Evolutionary conservation across 2,329 filamentous ascomycete genomes (phyloP), one percentile per base, ranked within the genome.

Genomic region (Phialocephala sp.): DNA sequence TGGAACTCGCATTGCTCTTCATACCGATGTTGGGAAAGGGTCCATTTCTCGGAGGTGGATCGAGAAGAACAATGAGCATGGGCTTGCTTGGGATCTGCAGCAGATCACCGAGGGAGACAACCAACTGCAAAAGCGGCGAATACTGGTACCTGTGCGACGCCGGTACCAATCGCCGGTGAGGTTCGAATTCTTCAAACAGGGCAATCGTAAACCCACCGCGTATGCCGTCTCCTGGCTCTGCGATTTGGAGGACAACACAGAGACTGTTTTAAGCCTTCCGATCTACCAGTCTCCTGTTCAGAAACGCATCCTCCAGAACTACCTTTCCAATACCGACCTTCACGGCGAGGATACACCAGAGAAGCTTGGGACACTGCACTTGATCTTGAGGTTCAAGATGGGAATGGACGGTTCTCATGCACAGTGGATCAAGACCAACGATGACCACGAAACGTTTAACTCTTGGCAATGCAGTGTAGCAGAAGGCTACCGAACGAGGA

Each of bases 351-450:
- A 67, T 24, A 50, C 64, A n/a, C 55, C 63, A 1, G 68, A 68
- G 59, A 65, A 56, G 50, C 47, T 69, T 18, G 68, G 61, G 4
- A 65, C 63, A 0, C 35, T 68, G 2, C 67, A 63, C 15, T 50
- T 70, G 62, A 66, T 59, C 0, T 62, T 67, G 3, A 36, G 68
- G 1, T 70, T 70, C 58, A 70, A 70, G 63, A 68, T 68, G 66
- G 68, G 68, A 11, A 68, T 70, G 68, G 68, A 70, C 45, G 56
- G 68, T 22, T 60, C 62, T 12, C 68, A 70, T 24, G 22, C 61
- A 2, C 68, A 70, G 43, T 70, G 68, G 68, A 37, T 70, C 18
- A 67, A 66, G 39, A 65, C 63, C 22, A 70, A 70, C 27, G 62
- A 70, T 39, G 64, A 70, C 11, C 64, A 62, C 11, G 68, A 70